Evolutionary conservation across 225 moss, liverwort and hornwort genomes (phyloP), one percentile per base, ranked within the genome.

Genomic region (Pleurozium schreberi): DNA sequence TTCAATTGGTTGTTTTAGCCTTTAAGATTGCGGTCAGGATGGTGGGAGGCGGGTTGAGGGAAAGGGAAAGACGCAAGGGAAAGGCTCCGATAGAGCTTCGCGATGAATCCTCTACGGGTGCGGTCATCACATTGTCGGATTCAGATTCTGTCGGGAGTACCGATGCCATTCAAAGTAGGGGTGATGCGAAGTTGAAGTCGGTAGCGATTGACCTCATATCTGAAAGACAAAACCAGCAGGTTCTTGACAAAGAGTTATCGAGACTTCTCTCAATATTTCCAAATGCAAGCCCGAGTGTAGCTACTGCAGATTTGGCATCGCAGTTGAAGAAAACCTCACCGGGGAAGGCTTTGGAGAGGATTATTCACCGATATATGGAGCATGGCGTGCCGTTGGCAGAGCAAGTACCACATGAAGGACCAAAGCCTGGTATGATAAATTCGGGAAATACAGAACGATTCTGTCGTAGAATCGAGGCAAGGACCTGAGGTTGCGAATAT

Each of bases 191-290:
- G 87, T 57, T 59, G 34, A 91, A 81, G 70, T 86, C 58, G 83
- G 42, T 80, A 42, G 63, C 59, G 18, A 85, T 87, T 81, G 90
- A 88, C 81, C 88, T 86, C 53, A 14, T 52, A 52, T 69, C 81
- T 80, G 84, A 86, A 65, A 84, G 85, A 71, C 81, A 65, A 38
- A 61, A 73, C 69, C 88, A 78, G 59, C 84, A 68, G 47, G 88
- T 90, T 77, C 61, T 94, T 86, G 90, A 91, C 87, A 90, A 89
- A 70, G 75, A 88, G 75, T 71, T 93, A n/a, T 86, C 90, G 28
- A 89, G 65, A 87, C 87, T 93, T 86, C 88, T 94, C 53, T 21
- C 64, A 43, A 27, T 94, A 27, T 93, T 95, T 80, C 93, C 94
- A 47, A 8, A 87, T 77, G 90, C 88, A 59, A 86, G 91, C 49